These are phyloP conservation scores for Penicillium cinerascens DNA, from an alignment of 495 filamentous ascomycete species.

Conservation along the genomic window DNA sequence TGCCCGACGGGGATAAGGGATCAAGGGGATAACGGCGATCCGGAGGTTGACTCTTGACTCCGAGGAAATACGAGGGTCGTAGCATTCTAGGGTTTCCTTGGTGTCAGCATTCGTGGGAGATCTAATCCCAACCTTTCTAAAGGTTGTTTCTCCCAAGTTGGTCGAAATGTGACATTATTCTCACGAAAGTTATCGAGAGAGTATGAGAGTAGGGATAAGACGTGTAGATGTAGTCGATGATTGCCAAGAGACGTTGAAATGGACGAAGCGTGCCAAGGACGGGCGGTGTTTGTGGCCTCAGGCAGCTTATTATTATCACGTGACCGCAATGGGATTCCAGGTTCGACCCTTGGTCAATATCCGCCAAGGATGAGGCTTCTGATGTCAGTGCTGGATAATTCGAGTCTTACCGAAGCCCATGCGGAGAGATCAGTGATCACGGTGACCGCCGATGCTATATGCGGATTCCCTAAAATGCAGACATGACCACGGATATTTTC, in stretches of 20 bases:
- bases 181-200: too few relatives aligned
- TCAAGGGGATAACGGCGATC: background rate
- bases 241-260: background rate
- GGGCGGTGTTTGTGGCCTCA: background rate
- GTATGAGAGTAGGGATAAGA: too few relatives aligned
- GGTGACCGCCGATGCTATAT: too few relatives aligned
- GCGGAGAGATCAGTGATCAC: too few relatives aligned
- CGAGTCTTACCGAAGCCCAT: too few relatives aligned
- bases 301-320: background rate
- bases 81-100: background rate
- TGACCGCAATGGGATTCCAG: background rate
- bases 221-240: background rate
- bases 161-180: too few relatives aligned
- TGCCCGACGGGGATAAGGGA: constrained; percentile 23
- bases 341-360: background rate
- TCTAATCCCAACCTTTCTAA: background rate
- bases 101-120: background rate
- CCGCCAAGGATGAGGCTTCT: background rate
- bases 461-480: background rate
- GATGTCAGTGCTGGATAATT: background rate
- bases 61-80: background rate
- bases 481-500: background rate
- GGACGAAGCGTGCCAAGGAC: background rate
- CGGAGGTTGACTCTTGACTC: background rate
- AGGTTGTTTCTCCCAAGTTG: too few relatives aligned